These are phyloP conservation scores for Neurospora terricola DNA, from an alignment of 495 filamentous ascomycete species.

Conservation along the genomic window DNA sequence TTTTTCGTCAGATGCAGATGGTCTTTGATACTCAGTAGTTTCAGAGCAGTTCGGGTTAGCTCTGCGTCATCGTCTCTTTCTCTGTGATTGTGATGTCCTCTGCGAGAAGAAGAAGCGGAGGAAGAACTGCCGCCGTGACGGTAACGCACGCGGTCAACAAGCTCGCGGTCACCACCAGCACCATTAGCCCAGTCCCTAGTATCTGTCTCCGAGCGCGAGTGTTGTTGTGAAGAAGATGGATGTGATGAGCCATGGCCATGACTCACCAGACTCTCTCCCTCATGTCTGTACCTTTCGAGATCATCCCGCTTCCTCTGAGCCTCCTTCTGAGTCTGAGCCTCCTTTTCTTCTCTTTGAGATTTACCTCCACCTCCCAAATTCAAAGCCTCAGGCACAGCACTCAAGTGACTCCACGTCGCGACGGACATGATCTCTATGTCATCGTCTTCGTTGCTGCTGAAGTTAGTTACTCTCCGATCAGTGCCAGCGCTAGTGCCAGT, in stretches of 20 bases:
- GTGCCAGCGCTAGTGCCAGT: not conserved
- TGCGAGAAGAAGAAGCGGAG: slow-evolving; percentile 79
- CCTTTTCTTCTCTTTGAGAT: not conserved
- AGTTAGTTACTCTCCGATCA: not conserved
- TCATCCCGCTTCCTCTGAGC: not conserved
- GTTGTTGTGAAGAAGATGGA: not conserved
- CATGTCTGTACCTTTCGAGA: not conserved
- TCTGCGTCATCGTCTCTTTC: not conserved
- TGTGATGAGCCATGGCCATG: not conserved
- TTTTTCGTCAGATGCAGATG: not conserved
- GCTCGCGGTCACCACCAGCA: not conserved
- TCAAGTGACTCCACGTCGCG: not conserved
- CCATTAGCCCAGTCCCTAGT: not conserved
- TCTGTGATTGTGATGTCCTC: slow-evolving; percentile 38
- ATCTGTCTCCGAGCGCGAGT: not conserved
- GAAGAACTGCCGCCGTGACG: slow-evolving; percentile 25
- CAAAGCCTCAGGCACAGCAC: not conserved
- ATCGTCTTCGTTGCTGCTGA: not conserved
- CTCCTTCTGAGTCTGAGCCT: not conserved
- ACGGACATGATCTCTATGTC: not conserved
- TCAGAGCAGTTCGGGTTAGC: not conserved
- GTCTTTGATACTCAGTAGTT: not conserved
- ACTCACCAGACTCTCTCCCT: not conserved
- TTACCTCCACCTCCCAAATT: not conserved
- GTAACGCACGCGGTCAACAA: slow-evolving; percentile 15